Evolutionary conservation across 106 monocot species (phyloP), one percentile per base, ranked within the genome.

Genomic region (Allium fistulosum): DNA sequence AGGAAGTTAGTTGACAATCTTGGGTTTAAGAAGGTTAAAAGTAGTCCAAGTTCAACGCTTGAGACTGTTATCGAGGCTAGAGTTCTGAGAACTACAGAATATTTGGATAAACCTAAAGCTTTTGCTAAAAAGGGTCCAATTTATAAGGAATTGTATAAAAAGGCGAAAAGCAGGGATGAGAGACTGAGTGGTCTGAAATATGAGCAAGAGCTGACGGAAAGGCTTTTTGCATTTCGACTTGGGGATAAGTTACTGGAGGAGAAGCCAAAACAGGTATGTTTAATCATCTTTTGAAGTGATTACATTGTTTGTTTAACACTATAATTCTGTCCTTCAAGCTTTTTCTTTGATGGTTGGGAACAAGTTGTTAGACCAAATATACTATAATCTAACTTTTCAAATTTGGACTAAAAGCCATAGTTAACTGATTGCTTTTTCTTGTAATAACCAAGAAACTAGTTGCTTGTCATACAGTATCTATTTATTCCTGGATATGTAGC

Each of bases 71-170:
- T 37, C 0, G 68, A 65, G 49, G 65, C 18, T 17, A 65, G 65
- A 49, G 65, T 45, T 15, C 12, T 15, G 49, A 65, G n/a, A 65
- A 37, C 37, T 37, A 2, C 37, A 37, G 2, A 37, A 37, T 37
- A 37, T 37, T 37, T 37, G 37, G 37, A 37, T 5, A 37, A 37
- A 37, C 37, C 37, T 37, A 37, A 65, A 9, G 48, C 8, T 49
- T 49, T 47, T 15, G 65, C 18, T n/a, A 49, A 17, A 49, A 49
- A 15, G 15, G 68, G 51, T 9, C 96, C 96, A 37, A 3, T 79
- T 64, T 97, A 97, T 60, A 89, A 89, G 78, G 82, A 83, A n/a
- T 79, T 97, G 77, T 81, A 84, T 61, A 71, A 82, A 68, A 69
- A 72, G 48, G 64, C 82, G 1, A 45, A 63, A 7, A 83, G 67